Base-by-base conservation (phyloP, 1,139 yeast genomes). In the Suhomyces bokatorum region DNA sequence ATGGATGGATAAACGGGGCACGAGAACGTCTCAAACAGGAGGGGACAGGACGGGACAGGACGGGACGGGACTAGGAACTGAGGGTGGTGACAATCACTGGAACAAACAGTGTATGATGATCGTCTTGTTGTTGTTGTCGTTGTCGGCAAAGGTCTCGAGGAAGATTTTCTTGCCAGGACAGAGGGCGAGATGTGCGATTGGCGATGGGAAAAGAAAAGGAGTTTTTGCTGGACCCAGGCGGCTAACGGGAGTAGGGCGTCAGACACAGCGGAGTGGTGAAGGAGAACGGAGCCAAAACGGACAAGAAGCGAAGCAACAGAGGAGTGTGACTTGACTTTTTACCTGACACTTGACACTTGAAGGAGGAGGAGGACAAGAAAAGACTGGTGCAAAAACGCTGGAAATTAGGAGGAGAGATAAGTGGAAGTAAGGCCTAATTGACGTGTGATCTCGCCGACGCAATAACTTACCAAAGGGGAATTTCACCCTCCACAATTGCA, bases 401-500 rank as follows among this genome's bases (percentile, higher is more conserved):
- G 24, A 20, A 20, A 20, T 20, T 20, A 20, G 24, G 24, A 20
- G 24, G 24, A 20, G 40, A 39, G 46, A 43, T 43, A 43, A 39
- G 39, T 43, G 46, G 24, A 20, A 20, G 8, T 6, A n/a, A 20
- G 24, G 24, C 24, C 24, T 39, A 43, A 36, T 43, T 39, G 42
- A 36, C 40, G 31, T 24, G 30, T 22, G 44, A 41, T 36, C 37
- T 14, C 24, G 17, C 11, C 26, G 36, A 39, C 35, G 34, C 29
- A 30, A 28, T 13, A 14, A 20, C 12, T 32, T 24, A 32, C 17
- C 30, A 39, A 43, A 35, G 20, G 31, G 24, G 26, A 39, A 37
- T 36, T 39, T 37, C 46, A 39, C 35, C 39, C 36, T 35, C 40
- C 34, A 39, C 40, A 39, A 39, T 39, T 36, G 46, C 46, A 43